Evolutionary conservation across 2,329 filamentous ascomycete species (phyloP).

Genomic region (Alternaria rosae): DNA sequence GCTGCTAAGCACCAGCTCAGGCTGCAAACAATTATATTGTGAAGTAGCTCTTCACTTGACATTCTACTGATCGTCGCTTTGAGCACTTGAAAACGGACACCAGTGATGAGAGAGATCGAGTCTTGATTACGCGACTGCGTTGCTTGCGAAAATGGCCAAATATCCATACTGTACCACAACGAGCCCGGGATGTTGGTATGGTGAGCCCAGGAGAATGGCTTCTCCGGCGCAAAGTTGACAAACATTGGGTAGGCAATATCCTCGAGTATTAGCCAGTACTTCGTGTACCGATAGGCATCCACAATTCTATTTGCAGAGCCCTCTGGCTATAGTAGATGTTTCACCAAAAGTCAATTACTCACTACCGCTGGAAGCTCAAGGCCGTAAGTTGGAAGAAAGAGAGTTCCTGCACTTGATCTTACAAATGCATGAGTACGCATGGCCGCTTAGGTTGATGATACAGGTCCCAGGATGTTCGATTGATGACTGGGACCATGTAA

Average conservation of each 20-base stretch:
- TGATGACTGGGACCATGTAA: neutral
- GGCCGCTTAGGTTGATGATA: neutral
- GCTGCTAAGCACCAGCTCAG: conserved; percentile 3
- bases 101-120: neutral
- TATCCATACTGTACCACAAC: neutral
- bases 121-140: neutral
- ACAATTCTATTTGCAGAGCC: no score
- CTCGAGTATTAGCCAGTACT: neutral
- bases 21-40: neutral
- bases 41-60: neutral
- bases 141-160: neutral
- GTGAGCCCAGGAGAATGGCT: neutral
- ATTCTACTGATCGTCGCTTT: neutral
- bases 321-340: no score
- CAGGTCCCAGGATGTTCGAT: neutral
- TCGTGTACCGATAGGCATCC: no score
- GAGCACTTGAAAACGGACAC: neutral
- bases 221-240: neutral
- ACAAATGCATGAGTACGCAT: no score
- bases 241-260: neutral
- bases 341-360: no score
- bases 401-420: no score
- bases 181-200: neutral
- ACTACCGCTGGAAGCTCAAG: no score
- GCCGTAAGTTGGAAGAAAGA: no score